Evolutionary conservation across 1,284 basidiomycete species (phyloP), one percentile per base, ranked within the genome.

Genomic region (Ustilago nuda): DNA sequence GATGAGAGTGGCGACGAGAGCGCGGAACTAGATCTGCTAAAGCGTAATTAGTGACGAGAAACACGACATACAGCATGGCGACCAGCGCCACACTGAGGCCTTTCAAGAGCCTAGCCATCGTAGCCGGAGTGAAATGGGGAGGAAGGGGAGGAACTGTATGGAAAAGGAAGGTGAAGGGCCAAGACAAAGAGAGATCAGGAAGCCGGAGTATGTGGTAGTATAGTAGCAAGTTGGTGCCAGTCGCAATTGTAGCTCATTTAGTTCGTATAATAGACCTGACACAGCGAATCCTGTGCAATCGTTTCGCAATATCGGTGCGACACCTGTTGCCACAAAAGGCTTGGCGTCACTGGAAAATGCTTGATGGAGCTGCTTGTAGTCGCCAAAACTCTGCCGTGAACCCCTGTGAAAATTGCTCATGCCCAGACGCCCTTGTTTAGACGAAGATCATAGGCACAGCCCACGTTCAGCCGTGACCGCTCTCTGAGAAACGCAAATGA

Each of bases 51-150:
- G 17, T 2, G 1, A 8, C n/a, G 11, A 33, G 56, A 11, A 53
- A 15, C 7, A 32, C 48, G 4, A 61, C 9, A 4, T 37, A 51
- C 9, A 64, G 35, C 53, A 61, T 53, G 58, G 61, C 70, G 70
- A 64, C 70, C 70, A 72, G 70, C 70, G 65, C 70, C 61, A 67
- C 50, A 37, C 57, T 61, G n/a, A 62, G 13, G 37, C 43, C 9
- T n/a, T 37, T 35, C 13, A 36, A 7, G 8, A 53, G 17, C 35
- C 41, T 27, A 3, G 37, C 36, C 70, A 72, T 67, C 54, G 37
- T 63, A 19, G 9, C 56, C 17, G 37, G 12, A 15, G n/a, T 30
- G 46, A 57, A 30, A 12, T 23, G n/a, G 11, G 19, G n/a, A 37
- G 23, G 9, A 23, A 12, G 7, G 35, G 8, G 51, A 43, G 39